Conservation (phyloP, 1,284 basidiomycete species). For the Leccinum variabile region DNA sequence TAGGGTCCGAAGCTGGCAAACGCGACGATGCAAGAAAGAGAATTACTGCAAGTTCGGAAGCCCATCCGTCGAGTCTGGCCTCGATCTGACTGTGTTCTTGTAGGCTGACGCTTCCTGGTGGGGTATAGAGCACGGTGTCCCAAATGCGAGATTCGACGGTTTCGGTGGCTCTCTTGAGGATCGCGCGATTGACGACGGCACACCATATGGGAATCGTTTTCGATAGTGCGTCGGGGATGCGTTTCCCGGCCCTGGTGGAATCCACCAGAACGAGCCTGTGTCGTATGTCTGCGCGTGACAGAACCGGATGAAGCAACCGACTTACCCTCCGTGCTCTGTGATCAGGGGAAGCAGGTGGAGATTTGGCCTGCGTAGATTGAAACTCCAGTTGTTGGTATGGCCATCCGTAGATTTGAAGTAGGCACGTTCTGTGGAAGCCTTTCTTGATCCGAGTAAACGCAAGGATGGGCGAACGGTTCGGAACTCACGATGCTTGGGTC, state of each 20-base stretch:
- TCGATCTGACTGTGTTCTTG: conserved; percentile 80
- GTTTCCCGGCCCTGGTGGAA: conserved; percentile 93
- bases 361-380: conserved; percentile 86
- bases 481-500: conserved; percentile 62
- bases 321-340: conserved; percentile 56
- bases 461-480: background rate
- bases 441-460: background rate
- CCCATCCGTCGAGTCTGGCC: conserved; percentile 62
- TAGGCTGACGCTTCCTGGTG: conserved; percentile 59
- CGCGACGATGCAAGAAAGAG: background rate
- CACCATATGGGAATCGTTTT: conserved; percentile 99
- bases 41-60: conserved; percentile 54
- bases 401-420: conserved; percentile 99
- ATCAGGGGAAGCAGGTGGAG: conserved; percentile 74
- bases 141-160: conserved; percentile 37
- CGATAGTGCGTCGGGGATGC: conserved; percentile 91
- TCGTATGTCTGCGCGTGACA: background rate
- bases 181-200: conserved; percentile 82
- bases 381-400: conserved; percentile 85
- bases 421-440: conserved; percentile 49
- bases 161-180: conserved; percentile 36
- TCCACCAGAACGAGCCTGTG: conserved; percentile 84
- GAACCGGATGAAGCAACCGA: conserved; percentile 15
- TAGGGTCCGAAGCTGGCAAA: background rate
- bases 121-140: conserved; percentile 63